These are phyloP conservation scores for Monosporascus cannonballus DNA, from an alignment of 2,329 filamentous ascomycete species.

Conservation along the genomic window DNA sequence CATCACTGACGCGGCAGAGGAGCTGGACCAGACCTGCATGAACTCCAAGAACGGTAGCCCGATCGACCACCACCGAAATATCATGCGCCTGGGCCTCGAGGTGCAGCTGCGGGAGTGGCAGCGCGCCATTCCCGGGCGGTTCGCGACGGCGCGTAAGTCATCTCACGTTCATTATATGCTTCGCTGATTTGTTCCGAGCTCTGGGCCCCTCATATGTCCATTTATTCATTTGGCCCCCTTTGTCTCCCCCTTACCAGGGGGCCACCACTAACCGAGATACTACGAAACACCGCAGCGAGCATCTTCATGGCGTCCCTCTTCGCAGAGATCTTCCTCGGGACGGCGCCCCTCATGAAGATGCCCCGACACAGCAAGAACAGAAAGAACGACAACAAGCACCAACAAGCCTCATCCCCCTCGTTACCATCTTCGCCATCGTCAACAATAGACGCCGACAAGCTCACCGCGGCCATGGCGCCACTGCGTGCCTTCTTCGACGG, in stretches of 20 bases:
- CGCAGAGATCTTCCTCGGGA: constrained; percentile 33
- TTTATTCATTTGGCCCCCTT: background rate
- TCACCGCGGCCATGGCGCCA: constrained; percentile 14
- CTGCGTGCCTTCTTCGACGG: constrained; percentile 28
- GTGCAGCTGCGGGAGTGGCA: constrained; percentile 39
- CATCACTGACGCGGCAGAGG: constrained; percentile 32
- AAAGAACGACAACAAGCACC: constrained; percentile 6
- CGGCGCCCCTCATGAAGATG: constrained; percentile 29
- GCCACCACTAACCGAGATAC: constrained; percentile 2
- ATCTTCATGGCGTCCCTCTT: constrained; percentile 29
- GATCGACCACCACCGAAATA: constrained; percentile 33
- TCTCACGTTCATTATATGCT: background rate
- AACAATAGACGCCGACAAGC: constrained; percentile 15
- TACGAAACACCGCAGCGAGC: constrained; percentile 18
- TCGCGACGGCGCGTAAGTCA: constrained; percentile 24
- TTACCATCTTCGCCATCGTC: constrained; percentile 6
- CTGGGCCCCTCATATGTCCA: constrained; percentile 7
- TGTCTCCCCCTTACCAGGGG: background rate
- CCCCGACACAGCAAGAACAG: background rate
- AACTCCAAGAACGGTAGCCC: constrained; percentile 14
- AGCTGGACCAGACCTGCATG: constrained; percentile 21
- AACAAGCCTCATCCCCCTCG: constrained; percentile 8
- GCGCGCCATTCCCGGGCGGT: constrained; percentile 26
- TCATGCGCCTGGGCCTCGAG: constrained; percentile 43
- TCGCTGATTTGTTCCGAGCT: background rate